These are phyloP conservation scores for Cryoendolithus antarcticus DNA, from an alignment of 2,329 filamentous ascomycete species.

Conservation along the genomic window DNA sequence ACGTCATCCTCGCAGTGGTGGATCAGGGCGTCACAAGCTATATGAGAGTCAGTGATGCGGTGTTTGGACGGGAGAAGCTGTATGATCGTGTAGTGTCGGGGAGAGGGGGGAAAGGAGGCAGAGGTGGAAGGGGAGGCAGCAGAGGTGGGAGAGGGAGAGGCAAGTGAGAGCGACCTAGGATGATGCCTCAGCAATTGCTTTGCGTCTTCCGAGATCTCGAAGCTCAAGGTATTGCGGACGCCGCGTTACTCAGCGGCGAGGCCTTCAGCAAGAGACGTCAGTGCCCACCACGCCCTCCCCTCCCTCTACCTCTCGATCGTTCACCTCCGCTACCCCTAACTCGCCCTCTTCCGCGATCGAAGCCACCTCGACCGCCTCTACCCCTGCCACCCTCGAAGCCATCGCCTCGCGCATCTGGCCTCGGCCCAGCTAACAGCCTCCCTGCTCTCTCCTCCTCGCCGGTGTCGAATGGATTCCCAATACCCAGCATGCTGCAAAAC, in stretches of 20 bases:
- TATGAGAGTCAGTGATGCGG: constrained; percentile 64
- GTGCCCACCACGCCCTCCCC: constrained; percentile 7
- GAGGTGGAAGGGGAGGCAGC: constrained; percentile 28
- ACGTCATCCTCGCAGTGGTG: constrained; percentile 75
- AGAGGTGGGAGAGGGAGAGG: constrained; percentile 24
- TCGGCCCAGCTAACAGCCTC: constrained; percentile 47
- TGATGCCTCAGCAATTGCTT: too few species aligned
- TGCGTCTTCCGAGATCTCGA: too few species aligned
- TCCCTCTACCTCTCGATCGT: constrained; percentile 6
- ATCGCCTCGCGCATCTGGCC: constrained; percentile 19
- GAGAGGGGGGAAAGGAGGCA: constrained; percentile 24
- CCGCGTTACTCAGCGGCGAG: too few species aligned
- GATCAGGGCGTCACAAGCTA: constrained; percentile 87
- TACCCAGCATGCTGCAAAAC: constrained; percentile 67
- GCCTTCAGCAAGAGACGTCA: too few species aligned
- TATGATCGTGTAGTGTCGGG: constrained; percentile 42
- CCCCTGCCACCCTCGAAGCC: constrained; percentile 9
- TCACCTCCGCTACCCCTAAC: constrained; percentile 13
- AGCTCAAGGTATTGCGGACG: too few species aligned
- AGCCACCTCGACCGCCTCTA: constrained; percentile 8
- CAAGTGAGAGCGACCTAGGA: not conserved
- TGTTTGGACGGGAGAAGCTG: constrained; percentile 59
- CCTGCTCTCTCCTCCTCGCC: constrained; percentile 56
- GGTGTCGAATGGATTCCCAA: constrained; percentile 65
- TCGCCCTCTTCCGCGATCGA: constrained; percentile 1